These are phyloP conservation scores for Cladosporium sp. DNA, from an alignment of 2,329 filamentous ascomycete species.

Conservation along the genomic window DNA sequence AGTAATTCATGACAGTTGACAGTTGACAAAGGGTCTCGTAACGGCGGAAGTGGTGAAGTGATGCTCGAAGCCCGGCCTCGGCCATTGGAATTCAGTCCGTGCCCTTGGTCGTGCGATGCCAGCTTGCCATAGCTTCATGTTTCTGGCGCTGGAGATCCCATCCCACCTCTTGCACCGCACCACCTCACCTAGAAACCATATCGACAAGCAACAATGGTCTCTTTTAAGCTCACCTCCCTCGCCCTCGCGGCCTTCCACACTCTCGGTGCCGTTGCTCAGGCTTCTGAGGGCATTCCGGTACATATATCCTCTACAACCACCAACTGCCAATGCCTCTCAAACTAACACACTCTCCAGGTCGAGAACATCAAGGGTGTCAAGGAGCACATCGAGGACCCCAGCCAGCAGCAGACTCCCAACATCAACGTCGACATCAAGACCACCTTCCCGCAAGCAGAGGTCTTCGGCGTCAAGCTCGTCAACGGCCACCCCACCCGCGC, in stretches of 20 bases:
- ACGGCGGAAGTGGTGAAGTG: neutral
- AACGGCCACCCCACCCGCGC: slow-evolving; percentile 86
- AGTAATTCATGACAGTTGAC: neutral
- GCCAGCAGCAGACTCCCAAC: slow-evolving; percentile 51
- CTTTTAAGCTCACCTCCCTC: slow-evolving; percentile 69
- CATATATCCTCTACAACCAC: slow-evolving; percentile 35
- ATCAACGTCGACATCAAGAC: slow-evolving; percentile 59
- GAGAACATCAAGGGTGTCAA: slow-evolving; percentile 51
- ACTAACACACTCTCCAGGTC: slow-evolving; percentile 25
- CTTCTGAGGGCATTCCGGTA: slow-evolving; percentile 28
- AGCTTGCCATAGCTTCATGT: slow-evolving; percentile 2
- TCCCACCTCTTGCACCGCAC: neutral
- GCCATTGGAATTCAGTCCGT: slow-evolving; percentile 4
- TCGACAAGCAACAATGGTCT: slow-evolving; percentile 59
- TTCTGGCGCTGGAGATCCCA: neutral
- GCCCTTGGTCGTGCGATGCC: neutral
- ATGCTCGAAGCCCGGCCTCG: neutral
- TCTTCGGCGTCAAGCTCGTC: slow-evolving; percentile 93
- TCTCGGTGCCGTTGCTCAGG: slow-evolving; percentile 63
- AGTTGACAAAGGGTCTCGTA: neutral
- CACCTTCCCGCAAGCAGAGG: slow-evolving; percentile 67
- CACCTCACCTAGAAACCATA: neutral
- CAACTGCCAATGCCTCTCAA: slow-evolving; percentile 14
- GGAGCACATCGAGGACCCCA: slow-evolving; percentile 45
- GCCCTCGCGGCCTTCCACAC: slow-evolving; percentile 70